These are phyloP conservation scores for Debaryomyces coudertii DNA, from an alignment of 1,139 yeast species.

Conservation along the genomic window DNA sequence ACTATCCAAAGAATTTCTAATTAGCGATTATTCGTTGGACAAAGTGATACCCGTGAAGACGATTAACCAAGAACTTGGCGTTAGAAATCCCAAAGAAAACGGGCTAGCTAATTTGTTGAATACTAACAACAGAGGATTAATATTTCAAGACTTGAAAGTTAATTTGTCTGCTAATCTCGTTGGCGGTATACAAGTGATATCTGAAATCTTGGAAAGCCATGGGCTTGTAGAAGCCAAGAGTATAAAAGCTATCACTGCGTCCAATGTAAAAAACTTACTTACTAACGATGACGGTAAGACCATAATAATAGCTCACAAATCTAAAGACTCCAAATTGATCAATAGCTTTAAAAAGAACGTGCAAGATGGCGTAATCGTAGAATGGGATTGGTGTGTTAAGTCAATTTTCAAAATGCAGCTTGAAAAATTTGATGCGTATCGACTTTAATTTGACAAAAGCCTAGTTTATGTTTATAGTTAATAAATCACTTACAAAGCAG, in stretches of 20 bases:
- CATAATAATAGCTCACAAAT: conserved; percentile 41
- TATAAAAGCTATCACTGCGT: conserved; percentile 26
- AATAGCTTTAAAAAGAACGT: conserved; percentile 40
- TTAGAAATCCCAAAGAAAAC: conserved; percentile 17
- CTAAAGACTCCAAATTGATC: conserved; percentile 49
- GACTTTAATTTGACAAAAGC: conserved; percentile 16
- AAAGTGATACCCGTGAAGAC: conserved; percentile 32
- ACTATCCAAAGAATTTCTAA: conserved; percentile 25
- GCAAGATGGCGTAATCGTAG: conserved; percentile 42
- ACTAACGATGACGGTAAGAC: conserved; percentile 21
- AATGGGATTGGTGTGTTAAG: conserved; percentile 72
- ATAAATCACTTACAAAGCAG: background rate
- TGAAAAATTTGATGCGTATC: conserved; percentile 28
- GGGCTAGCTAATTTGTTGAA: conserved; percentile 26
- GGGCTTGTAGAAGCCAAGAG: conserved; percentile 51
- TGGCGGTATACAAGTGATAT: conserved; percentile 68
- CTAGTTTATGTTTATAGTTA: background rate
- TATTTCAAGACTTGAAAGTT: conserved; percentile 52
- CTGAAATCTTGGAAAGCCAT: conserved; percentile 66
- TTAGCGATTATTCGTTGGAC: conserved; percentile 41
- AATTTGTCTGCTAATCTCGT: conserved; percentile 64
- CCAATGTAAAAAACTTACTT: conserved; percentile 16
- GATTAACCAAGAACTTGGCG: conserved; percentile 40
- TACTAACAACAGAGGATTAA: conserved; percentile 34
- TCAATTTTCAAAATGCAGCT: conserved; percentile 55